These are phyloP conservation scores for Chenopodium berlandieri DNA, from an alignment of 148 eudicot genomes.

Conservation along the genomic window DNA sequence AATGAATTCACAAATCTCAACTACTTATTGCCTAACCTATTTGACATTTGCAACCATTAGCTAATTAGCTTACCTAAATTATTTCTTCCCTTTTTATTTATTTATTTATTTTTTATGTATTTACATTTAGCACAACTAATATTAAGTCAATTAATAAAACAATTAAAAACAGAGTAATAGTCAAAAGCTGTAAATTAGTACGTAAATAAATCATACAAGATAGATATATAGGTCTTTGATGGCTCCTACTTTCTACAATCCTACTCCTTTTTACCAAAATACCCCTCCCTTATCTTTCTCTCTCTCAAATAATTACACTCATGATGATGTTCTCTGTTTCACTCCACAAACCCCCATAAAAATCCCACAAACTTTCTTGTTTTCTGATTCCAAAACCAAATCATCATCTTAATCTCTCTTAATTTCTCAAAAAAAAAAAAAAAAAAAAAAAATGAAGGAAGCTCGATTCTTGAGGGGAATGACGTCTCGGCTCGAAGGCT, in stretches of 20 bases:
- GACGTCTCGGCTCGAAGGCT: slow-evolving; percentile 49
- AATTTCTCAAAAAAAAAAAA: background rate
- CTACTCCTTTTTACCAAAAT: slow-evolving; percentile 17
- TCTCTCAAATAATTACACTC: slow-evolving; percentile 38
- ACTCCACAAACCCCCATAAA: slow-evolving; percentile 25
- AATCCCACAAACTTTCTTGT: slow-evolving; percentile 8
- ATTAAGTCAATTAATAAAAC: background rate
- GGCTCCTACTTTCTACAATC: slow-evolving; percentile 14
- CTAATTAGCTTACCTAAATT: background rate
- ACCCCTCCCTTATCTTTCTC: slow-evolving; percentile 4
- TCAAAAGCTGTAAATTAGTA: slow-evolving; percentile 5
- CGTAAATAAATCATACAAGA: too few relatives aligned
- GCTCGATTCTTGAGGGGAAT: slow-evolving; percentile 50
- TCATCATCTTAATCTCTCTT: background rate
- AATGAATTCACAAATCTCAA: background rate
- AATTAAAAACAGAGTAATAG: background rate
- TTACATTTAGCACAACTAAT: too few relatives aligned
- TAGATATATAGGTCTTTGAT: background rate
- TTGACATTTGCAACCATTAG: background rate
- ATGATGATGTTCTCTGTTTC: slow-evolving; percentile 39
- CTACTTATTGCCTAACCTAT: slow-evolving; percentile 17
- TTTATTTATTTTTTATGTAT: too few relatives aligned
- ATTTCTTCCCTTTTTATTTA: background rate
- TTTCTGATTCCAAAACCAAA: background rate
- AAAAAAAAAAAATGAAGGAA: slow-evolving; percentile 10